Conservation (phyloP, 2,329 filamentous ascomycete species). For the Pyrenochaeta sp. region DNA sequence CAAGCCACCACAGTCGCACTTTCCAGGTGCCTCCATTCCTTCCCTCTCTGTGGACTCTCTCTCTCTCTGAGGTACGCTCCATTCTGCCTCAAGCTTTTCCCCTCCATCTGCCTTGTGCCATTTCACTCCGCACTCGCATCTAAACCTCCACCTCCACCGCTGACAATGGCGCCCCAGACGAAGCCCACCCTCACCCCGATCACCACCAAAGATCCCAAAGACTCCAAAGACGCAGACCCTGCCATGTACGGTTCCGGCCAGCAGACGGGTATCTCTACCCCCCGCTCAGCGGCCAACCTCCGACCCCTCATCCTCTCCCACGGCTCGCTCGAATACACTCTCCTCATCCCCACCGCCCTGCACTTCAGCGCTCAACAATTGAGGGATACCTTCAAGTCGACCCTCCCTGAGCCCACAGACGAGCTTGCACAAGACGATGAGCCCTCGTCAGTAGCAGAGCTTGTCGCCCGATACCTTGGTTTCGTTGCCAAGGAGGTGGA, state of each 20-base stretch:
- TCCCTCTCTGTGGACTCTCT: conserved; percentile 18
- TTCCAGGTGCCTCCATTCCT: conserved; percentile 26
- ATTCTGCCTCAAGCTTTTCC: conserved; percentile 4
- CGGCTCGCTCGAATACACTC: conserved; percentile 94
- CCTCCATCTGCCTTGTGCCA: no score
- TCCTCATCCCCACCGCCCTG: conserved; percentile 91
- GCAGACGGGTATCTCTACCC: conserved; percentile 96
- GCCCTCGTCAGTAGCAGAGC: conserved; percentile 92
- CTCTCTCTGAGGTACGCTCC: conserved; percentile 24
- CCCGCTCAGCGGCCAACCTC: conserved; percentile 89
- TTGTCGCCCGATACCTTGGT: conserved; percentile 92
- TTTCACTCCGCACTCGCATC: no score
- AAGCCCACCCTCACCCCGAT: conserved; percentile 19
- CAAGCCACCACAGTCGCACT: conserved; percentile 29
- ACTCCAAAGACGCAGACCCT: no score
- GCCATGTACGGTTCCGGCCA: conserved; percentile 84
- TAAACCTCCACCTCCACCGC: no score
- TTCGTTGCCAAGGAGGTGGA: conserved; percentile 89
- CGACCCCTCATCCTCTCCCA: conserved; percentile 90
- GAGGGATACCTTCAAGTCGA: conserved; percentile 86
- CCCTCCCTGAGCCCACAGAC: conserved; percentile 89
- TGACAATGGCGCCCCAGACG: no score
- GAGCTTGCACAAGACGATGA: conserved; percentile 98
- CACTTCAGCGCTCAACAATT: conserved; percentile 96
- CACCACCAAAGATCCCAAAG: conserved; percentile 13